These are phyloP conservation scores for Leptographium procerum DNA, from an alignment of 2,329 filamentous ascomycete species.

Conservation along the genomic window DNA sequence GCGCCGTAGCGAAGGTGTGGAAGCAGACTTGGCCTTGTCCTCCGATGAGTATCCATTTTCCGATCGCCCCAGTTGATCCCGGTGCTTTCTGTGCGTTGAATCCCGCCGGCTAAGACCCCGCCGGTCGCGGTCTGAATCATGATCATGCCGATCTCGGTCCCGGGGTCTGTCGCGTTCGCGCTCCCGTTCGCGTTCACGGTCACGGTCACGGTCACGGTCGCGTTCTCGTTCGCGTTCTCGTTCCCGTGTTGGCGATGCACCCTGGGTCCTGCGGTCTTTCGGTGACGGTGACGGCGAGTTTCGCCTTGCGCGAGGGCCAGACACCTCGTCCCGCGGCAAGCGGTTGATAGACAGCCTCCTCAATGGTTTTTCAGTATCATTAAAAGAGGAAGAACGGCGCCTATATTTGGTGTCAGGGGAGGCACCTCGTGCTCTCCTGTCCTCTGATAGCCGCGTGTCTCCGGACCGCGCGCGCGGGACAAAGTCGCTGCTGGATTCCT, in stretches of 20 bases:
- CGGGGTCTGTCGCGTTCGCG: slow-evolving; percentile 2
- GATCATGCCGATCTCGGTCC: slow-evolving; percentile 1
- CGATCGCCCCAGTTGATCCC: not conserved
- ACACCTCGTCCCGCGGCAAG: slow-evolving; percentile 8
- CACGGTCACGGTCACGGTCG: slow-evolving; percentile 2
- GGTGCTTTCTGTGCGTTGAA: not conserved
- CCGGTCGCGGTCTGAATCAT: not conserved
- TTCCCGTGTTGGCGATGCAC: not conserved
- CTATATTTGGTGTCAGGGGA: slow-evolving; percentile 10
- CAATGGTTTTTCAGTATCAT: slow-evolving; percentile 12
- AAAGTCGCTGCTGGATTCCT: not conserved
- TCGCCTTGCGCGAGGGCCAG: slow-evolving; percentile 6
- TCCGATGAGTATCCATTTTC: not conserved
- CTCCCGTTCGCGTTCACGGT: slow-evolving; percentile 4
- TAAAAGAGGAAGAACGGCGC: slow-evolving; percentile 23
- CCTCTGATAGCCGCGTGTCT: slow-evolving; percentile 4
- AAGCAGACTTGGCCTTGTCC: not conserved
- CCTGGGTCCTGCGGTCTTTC: slow-evolving; percentile 17
- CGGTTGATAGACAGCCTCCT: slow-evolving; percentile 8
- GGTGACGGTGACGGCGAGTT: slow-evolving; percentile 12
- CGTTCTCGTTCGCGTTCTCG: slow-evolving; percentile 1
- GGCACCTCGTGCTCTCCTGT: not conserved
- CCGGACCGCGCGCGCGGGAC: slow-evolving; percentile 8
- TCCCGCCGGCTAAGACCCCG: not conserved
- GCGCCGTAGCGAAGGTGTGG: not conserved